Conservation (phyloP, 768 basidiomycete species). For the Imleria badia region DNA sequence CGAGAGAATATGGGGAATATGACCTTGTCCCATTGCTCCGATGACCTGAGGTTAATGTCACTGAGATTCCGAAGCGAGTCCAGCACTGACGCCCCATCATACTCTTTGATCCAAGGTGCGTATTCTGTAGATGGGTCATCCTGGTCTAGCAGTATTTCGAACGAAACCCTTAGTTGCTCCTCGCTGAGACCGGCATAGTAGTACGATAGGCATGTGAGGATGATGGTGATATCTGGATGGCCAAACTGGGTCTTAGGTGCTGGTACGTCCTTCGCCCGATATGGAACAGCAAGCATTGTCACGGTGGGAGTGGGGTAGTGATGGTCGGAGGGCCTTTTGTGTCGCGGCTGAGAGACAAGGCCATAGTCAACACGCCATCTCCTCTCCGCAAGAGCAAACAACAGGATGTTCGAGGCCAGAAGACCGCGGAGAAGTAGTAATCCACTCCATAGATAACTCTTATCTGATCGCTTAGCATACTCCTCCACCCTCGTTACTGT, state of each 20-base stretch:
- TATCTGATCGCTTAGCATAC: background rate
- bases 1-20: background rate
- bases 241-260: constrained; percentile 33
- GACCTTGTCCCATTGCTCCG: constrained; percentile 8
- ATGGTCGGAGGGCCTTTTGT: too few species aligned
- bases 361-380: too few species aligned
- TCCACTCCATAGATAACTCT: background rate
- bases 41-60: constrained; percentile 1
- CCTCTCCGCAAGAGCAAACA: background rate
- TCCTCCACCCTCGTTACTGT: background rate
- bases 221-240: constrained; percentile 34
- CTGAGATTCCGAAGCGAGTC: background rate
- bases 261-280: constrained; percentile 30
- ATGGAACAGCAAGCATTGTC: background rate
- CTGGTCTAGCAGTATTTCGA: background rate
- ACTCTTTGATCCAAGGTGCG: background rate
- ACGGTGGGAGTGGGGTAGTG: too few species aligned
- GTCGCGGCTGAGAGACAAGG: too few species aligned
- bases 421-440: background rate
- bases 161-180: background rate
- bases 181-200: constrained; percentile 22
- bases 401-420: background rate
- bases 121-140: background rate
- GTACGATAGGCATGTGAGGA: constrained; percentile 33
- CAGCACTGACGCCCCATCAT: background rate